These are phyloP conservation scores for Filosporella fistucella DNA, from an alignment of 495 filamentous ascomycete genomes.

Conservation along the genomic window DNA sequence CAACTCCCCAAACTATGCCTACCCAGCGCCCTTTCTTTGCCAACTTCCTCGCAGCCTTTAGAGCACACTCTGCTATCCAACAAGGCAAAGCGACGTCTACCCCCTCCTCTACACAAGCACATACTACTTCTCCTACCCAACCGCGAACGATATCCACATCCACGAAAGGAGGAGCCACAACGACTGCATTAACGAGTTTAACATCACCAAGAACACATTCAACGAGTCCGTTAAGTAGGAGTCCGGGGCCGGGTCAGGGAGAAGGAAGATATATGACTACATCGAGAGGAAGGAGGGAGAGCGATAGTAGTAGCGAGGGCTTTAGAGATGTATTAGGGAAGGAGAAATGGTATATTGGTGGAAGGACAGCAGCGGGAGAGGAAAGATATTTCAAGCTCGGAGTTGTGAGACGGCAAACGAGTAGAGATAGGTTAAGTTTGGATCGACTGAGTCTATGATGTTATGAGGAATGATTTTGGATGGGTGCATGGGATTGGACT, in stretches of 20 bases:
- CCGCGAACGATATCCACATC: constrained; percentile 23
- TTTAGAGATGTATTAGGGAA: constrained; percentile 72
- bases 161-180: constrained; percentile 19
- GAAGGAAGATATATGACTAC: constrained; percentile 12
- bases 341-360: constrained; percentile 89
- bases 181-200: constrained; percentile 17
- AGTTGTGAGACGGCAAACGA: constrained; percentile 49
- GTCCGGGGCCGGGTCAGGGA: constrained; percentile 12
- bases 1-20: constrained; percentile 41
- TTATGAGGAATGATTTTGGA: no score
- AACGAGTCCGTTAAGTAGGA: constrained; percentile 17
- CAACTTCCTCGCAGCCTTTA: constrained; percentile 72
- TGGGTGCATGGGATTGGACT: no score
- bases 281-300: constrained; percentile 53
- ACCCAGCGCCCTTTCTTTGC: constrained; percentile 70
- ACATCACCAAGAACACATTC: constrained; percentile 23
- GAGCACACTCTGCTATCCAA: constrained; percentile 43
- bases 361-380: constrained; percentile 77
- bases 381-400: constrained; percentile 78
- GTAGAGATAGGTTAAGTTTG: constrained; percentile 49
- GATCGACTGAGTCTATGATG: constrained; percentile 52
- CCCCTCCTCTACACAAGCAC: constrained; percentile 10
- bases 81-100: constrained; percentile 14
- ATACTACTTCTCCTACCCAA: constrained; percentile 16
- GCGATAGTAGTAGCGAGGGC: constrained; percentile 71